These are phyloP conservation scores for Ziziphus jujuba DNA, from an alignment of 306 rosid genomes.

Conservation along the genomic window DNA sequence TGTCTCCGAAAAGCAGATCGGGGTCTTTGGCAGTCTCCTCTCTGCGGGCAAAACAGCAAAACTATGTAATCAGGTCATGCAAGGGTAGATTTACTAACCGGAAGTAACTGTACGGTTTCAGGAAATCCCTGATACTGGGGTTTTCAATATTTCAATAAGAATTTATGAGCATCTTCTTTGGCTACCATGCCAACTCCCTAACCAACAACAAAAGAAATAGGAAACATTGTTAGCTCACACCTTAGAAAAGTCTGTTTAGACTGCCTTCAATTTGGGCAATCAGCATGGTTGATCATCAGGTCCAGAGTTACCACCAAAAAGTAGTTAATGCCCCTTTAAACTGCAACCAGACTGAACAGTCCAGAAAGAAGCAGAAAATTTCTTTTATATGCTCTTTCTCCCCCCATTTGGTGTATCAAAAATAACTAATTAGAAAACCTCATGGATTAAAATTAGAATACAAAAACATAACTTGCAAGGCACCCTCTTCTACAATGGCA, in stretches of 20 bases:
- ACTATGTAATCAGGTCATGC: no score
- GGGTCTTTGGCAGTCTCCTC: no score
- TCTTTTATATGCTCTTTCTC: background rate
- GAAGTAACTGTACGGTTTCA: no score
- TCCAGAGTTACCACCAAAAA: background rate
- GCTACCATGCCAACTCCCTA: background rate
- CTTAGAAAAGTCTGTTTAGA: background rate
- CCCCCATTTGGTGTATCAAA: background rate
- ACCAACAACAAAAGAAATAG: background rate
- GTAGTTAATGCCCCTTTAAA: no score
- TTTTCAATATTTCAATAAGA: background rate
- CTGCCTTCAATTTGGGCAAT: background rate
- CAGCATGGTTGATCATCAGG: background rate
- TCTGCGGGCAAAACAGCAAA: no score
- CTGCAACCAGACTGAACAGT: no score
- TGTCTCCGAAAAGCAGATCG: no score
- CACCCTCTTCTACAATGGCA: background rate
- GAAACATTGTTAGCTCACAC: background rate
- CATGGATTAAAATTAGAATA: background rate
- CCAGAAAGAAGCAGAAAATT: background rate
- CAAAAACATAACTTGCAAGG: background rate
- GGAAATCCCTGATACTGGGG: background rate
- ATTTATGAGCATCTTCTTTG: background rate
- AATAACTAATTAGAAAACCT: background rate
- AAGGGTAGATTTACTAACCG: no score